Conservation (phyloP, 768 basidiomycete species). For the Leccinum subtestaceum region DNA sequence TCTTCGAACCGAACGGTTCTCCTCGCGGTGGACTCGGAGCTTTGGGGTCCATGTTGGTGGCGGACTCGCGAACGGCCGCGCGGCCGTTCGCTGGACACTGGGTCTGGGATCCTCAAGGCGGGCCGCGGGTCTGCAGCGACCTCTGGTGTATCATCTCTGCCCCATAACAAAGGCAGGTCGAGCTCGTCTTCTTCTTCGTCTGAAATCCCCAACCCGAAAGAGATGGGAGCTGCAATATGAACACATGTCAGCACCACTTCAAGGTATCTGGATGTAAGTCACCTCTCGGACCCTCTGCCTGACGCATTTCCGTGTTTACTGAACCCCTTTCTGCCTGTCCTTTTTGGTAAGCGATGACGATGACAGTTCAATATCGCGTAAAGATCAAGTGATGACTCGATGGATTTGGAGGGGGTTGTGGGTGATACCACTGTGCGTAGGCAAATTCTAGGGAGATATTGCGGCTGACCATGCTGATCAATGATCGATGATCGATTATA, state of each 20-base stretch:
- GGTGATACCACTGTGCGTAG: not conserved
- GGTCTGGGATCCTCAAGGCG: not conserved
- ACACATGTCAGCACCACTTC: not conserved
- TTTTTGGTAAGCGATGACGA: not conserved
- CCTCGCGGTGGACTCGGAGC: not conserved
- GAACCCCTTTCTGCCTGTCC: not conserved
- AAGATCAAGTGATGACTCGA: too few relatives aligned
- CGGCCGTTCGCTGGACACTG: not conserved
- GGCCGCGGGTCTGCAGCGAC: not conserved
- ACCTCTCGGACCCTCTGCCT: not conserved
- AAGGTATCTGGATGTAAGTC: not conserved
- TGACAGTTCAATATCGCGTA: too few relatives aligned
- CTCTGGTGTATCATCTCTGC: not conserved
- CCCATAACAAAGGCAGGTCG: not conserved
- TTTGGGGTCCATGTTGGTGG: not conserved
- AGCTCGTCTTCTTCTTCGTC: not conserved
- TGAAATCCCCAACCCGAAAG: not conserved
- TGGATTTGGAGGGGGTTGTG: too few relatives aligned
- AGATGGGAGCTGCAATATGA: not conserved
- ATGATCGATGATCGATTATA: too few relatives aligned
- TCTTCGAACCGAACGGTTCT: not conserved
- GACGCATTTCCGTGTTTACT: not conserved
- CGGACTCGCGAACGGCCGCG: not conserved
- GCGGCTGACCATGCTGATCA: not conserved
- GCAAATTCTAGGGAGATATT: not conserved